Evolutionary conservation across 768 basidiomycete species (phyloP), one percentile per base, ranked within the genome.

Genomic region (Lentinula sp.): DNA sequence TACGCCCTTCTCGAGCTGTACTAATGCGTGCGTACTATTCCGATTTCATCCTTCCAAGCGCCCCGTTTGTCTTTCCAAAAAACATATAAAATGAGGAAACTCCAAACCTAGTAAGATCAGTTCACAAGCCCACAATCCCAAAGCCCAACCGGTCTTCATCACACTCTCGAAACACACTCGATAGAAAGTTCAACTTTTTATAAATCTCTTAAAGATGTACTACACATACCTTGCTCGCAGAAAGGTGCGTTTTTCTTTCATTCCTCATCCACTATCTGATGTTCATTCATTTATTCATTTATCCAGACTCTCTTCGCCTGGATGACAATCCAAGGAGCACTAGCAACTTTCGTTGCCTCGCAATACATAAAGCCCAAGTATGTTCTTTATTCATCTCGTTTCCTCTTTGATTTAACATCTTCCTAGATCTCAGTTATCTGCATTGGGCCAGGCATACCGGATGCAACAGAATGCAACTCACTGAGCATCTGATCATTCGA

Each of bases 151-250:
- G 28, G 36, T 36, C n/a, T 36, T n/a, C 7, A 9, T 18, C n/a
- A 35, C 13, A 9, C 15, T 53, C 13, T 36, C 4, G 13, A 55
- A 16, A 20, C 18, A 12, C 23, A 7, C 10, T 39, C 18, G n/a
- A 36, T 42, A 23, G 4, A n/a, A 18, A 20, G 28, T 28, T 28
- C 18, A 32, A 6, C 51, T 13, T 32, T 50, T 23, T 50, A 50
- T 28, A 23, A 10, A 23, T 50, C 23, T 50, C 7, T 8, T 18
- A 55, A 55, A 41, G 12, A 55, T 55, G 54, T 55, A 55, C 37
- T 41, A 20, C 54, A 55, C 54, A 9, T 55, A 41, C 54, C 54
- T 55, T 10, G 54, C 54, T 55, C 54, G 54, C 23, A 39, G 54
- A 42, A 42, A 37, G n/a, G 54, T 55, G n/a, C 13, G 54, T 53